Evolutionary conservation across 169 alveolate species (phyloP).

Genomic region (Cryptosporidium andersoni): DNA sequence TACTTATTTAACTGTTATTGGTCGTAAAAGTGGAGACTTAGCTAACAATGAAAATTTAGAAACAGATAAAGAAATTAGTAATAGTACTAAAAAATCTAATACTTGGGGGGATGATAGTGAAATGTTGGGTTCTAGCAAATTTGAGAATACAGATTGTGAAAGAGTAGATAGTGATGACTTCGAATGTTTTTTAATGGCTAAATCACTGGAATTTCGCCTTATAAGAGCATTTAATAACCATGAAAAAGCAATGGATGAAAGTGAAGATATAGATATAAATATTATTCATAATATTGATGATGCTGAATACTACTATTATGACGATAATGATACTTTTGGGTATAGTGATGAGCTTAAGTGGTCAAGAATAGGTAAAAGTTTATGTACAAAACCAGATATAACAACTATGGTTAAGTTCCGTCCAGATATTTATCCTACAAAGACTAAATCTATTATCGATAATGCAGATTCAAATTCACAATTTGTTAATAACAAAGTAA

Average conservation of each 20-base stretch:
- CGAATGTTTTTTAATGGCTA: constrained; percentile 32
- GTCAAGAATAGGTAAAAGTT: constrained; percentile 51
- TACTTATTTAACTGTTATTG: not conserved
- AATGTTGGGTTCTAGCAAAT: not conserved
- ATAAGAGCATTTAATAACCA: not conserved
- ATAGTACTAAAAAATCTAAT: not conserved
- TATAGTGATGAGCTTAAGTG: constrained; percentile 43
- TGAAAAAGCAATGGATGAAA: not conserved
- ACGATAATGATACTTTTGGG: not conserved
- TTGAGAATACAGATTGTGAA: not conserved
- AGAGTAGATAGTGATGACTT: constrained; percentile 14
- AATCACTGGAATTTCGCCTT: constrained; percentile 41
- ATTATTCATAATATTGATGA: constrained; percentile 32
- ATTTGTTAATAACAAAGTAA: not conserved
- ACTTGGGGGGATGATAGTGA: not conserved
- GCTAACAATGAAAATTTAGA: not conserved
- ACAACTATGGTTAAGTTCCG: constrained; percentile 31
- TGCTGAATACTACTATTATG: constrained; percentile 24
- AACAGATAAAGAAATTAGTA: not conserved
- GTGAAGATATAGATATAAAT: constrained; percentile 22
- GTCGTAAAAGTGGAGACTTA: not conserved
- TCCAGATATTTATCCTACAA: constrained; percentile 37
- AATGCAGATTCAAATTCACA: not conserved
- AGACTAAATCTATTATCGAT: constrained; percentile 24
- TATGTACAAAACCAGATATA: constrained; percentile 54